Conservation (phyloP, 2,329 filamentous ascomycete species). For the Trichoderma semiorbis region DNA sequence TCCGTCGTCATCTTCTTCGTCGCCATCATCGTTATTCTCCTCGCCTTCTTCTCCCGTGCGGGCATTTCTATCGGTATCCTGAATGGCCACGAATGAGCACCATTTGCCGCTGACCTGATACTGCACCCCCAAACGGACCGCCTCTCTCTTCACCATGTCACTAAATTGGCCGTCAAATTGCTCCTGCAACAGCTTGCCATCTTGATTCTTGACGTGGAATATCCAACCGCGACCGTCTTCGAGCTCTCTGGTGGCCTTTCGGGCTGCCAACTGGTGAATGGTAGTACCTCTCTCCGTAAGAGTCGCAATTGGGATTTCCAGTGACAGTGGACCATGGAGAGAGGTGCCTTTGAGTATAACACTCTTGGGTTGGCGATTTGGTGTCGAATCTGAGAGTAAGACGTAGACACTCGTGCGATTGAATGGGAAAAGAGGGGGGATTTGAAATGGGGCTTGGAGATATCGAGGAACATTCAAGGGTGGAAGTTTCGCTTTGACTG, state of each 20-base stretch:
- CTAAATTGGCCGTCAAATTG: slow-evolving; percentile 49
- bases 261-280: slow-evolving; percentile 68
- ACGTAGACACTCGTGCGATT: slow-evolving; percentile 64
- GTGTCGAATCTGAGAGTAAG: slow-evolving; percentile 52
- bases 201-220: slow-evolving; percentile 44
- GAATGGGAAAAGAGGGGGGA: slow-evolving; percentile 66
- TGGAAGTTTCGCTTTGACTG: slow-evolving; percentile 44
- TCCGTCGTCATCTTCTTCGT: not conserved
- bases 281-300: slow-evolving; percentile 47
- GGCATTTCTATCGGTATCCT: slow-evolving; percentile 34
- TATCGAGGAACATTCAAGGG: slow-evolving; percentile 50
- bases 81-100: slow-evolving; percentile 69
- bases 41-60: not conserved
- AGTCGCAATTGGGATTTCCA: slow-evolving; percentile 60
- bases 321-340: slow-evolving; percentile 54
- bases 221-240: slow-evolving; percentile 70
- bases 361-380: slow-evolving; percentile 42
- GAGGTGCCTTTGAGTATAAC: slow-evolving; percentile 58
- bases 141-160: slow-evolving; percentile 62
- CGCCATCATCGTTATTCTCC: not conserved
- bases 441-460: slow-evolving; percentile 60
- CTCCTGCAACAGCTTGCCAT: slow-evolving; percentile 44
- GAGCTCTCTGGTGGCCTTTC: slow-evolving; percentile 64
- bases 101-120: slow-evolving; percentile 68
- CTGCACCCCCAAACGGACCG: slow-evolving; percentile 59